Conservation (phyloP, 805 yeast genomes). For the Wickerhamomyces sydowiorum region DNA sequence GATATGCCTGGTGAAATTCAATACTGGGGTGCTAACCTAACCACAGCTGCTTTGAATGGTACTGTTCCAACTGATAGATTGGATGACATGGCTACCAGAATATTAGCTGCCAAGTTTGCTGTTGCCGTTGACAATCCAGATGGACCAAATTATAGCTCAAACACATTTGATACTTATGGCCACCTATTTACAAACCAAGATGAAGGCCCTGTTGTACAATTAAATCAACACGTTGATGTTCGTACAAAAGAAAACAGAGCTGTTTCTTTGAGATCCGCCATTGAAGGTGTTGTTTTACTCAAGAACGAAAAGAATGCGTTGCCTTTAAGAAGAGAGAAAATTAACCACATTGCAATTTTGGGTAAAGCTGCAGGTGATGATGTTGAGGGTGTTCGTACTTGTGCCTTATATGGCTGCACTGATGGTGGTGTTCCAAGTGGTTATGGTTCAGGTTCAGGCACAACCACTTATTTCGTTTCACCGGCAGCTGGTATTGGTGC, state of each 20-base stretch:
- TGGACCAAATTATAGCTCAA: slow-evolving; percentile 28
- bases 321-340: slow-evolving; percentile 41
- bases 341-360: slow-evolving; percentile 40
- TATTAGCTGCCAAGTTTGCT: slow-evolving; percentile 39
- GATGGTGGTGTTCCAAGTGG: slow-evolving; percentile 49
- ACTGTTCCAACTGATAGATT: slow-evolving; percentile 35
- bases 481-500: slow-evolving; percentile 47
- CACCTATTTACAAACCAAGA: slow-evolving; percentile 33
- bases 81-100: slow-evolving; percentile 40
- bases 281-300: slow-evolving; percentile 46
- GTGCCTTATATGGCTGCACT: slow-evolving; percentile 48
- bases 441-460: slow-evolving; percentile 57
- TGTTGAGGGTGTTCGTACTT: slow-evolving; percentile 53
- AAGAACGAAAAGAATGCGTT: slow-evolving; percentile 41
- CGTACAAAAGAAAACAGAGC: slow-evolving; percentile 30
- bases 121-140: slow-evolving; percentile 34
- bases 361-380: slow-evolving; percentile 51
- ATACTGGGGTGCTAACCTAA: slow-evolving; percentile 39
- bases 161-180: slow-evolving; percentile 33
- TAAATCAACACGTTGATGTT: slow-evolving; percentile 44
- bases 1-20: slow-evolving; percentile 58
- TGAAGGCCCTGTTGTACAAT: slow-evolving; percentile 30
- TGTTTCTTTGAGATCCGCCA: slow-evolving; percentile 35
- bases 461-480: slow-evolving; percentile 43
- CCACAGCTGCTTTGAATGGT: slow-evolving; percentile 34